Conservation (phyloP, 2,329 filamentous ascomycete species). For the Penicillium sp. region DNA sequence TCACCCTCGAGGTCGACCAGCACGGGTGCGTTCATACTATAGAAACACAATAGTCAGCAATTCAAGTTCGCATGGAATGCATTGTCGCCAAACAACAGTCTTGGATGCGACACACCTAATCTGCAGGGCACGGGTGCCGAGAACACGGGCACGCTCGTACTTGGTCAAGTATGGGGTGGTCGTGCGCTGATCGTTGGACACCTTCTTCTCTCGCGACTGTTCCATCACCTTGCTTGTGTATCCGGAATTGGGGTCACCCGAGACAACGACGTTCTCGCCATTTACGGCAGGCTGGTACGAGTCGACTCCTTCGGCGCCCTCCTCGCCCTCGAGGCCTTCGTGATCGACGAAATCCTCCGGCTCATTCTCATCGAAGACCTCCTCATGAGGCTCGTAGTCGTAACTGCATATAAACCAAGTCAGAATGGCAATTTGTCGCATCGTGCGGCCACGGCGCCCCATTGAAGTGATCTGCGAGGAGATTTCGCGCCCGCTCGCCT, state of each 20-base stretch:
- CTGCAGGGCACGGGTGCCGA: slow-evolving; percentile 89
- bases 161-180: slow-evolving; percentile 99
- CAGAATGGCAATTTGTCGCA: slow-evolving; percentile 24
- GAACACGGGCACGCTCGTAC: slow-evolving; percentile 89
- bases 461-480: slow-evolving; percentile 13
- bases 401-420: slow-evolving; percentile 34
- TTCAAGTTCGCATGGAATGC: too few species aligned
- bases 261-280: slow-evolving; percentile 43
- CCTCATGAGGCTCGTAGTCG: slow-evolving; percentile 58
- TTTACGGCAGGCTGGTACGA: slow-evolving; percentile 36
- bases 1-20: slow-evolving; percentile 95
- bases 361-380: slow-evolving; percentile 66
- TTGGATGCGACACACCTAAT: slow-evolving; percentile 67
- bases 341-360: slow-evolving; percentile 57
- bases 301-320: slow-evolving; percentile 52
- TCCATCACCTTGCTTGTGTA: slow-evolving; percentile 55
- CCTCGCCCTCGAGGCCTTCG: slow-evolving; percentile 54
- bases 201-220: slow-evolving; percentile 72
- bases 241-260: slow-evolving; percentile 53
- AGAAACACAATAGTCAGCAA: background rate
- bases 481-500: slow-evolving; percentile 11
- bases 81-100: too few species aligned
- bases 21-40: slow-evolving; percentile 93
- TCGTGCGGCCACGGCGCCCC: slow-evolving; percentile 2
- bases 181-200: slow-evolving; percentile 78